Evolutionary conservation across 345 rosid species (phyloP).

Genomic region (Citrus maxima): DNA sequence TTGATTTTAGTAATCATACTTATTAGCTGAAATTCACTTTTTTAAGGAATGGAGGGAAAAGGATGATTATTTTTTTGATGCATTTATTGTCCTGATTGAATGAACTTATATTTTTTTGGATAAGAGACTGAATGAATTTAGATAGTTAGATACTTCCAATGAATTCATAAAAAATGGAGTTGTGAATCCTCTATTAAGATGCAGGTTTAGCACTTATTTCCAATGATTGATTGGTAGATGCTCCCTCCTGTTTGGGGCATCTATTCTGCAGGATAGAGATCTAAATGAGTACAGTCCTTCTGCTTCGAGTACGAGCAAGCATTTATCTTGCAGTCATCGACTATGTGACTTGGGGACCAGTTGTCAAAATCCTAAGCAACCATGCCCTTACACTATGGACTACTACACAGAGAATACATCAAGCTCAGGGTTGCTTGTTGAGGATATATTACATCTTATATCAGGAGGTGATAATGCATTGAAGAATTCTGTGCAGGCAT

Average conservation of each 20-base stretch:
- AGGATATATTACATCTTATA: slow-evolving; percentile 64
- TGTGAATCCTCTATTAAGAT: slow-evolving; percentile 19
- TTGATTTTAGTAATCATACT: too few species aligned
- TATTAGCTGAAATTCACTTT: neutral
- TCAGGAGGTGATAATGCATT: slow-evolving; percentile 29
- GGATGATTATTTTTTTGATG: neutral
- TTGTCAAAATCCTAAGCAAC: slow-evolving; percentile 60
- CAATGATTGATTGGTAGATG: slow-evolving; percentile 98
- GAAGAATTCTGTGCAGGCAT: slow-evolving; percentile 57
- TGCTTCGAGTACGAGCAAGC: slow-evolving; percentile 69
- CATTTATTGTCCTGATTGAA: neutral
- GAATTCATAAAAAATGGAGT: slow-evolving; percentile 5
- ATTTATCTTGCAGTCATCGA: slow-evolving; percentile 63
- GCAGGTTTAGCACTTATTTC: slow-evolving; percentile 81
- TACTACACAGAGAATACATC: slow-evolving; percentile 61
- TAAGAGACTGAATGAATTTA: neutral
- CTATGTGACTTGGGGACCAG: slow-evolving; percentile 47
- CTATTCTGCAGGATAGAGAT: slow-evolving; percentile 94
- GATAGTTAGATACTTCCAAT: neutral
- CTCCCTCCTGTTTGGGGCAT: slow-evolving; percentile 91
- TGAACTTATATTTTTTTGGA: neutral
- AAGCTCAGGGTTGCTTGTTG: slow-evolving; percentile 78
- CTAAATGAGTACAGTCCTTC: slow-evolving; percentile 72
- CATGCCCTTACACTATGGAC: slow-evolving; percentile 58
- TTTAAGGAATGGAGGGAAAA: neutral